A percentile compares a stretch with the other conserved stretches of the same genome.
These are phyloP conservation scores for Meira nashicola DNA, from an alignment of 1,284 basidiomycete genomes.

Conservation along the genomic window DNA sequence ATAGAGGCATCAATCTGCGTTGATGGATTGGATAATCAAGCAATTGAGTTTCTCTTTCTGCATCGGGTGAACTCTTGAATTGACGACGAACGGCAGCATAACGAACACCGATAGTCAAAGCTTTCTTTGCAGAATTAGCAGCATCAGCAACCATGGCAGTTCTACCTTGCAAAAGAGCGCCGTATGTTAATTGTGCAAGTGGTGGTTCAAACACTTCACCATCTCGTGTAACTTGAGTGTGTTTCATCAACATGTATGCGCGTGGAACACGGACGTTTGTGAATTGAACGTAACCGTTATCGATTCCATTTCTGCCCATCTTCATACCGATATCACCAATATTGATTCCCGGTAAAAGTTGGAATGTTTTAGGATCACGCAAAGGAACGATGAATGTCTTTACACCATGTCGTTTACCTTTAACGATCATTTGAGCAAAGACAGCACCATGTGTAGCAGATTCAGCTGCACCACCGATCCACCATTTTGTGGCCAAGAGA, in stretches of 20 bases:
- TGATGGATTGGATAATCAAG: slow-evolving; percentile 63
- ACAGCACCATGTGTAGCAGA: slow-evolving; percentile 61
- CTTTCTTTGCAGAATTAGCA: slow-evolving; percentile 58
- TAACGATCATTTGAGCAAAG: slow-evolving; percentile 60
- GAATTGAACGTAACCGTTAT: slow-evolving; percentile 56
- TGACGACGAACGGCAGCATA: slow-evolving; percentile 61
- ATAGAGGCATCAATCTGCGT: slow-evolving; percentile 59
- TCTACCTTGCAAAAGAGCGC: slow-evolving; percentile 59
- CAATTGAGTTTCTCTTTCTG: slow-evolving; percentile 57
- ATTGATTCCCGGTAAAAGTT: slow-evolving; percentile 56
- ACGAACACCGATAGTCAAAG: slow-evolving; percentile 60
- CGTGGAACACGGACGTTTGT: slow-evolving; percentile 61
- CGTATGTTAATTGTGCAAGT: slow-evolving; percentile 61
- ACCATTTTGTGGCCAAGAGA: slow-evolving; percentile 52
- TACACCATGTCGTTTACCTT: slow-evolving; percentile 59
- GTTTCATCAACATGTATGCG: slow-evolving; percentile 62
- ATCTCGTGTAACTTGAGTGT: slow-evolving; percentile 59
- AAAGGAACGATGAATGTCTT: slow-evolving; percentile 62
- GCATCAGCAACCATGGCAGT: slow-evolving; percentile 60
- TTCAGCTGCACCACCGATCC: slow-evolving; percentile 61
- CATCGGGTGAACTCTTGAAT: slow-evolving; percentile 55
- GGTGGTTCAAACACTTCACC: slow-evolving; percentile 57
- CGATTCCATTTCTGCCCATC: slow-evolving; percentile 61
- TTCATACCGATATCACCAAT: slow-evolving; percentile 63
- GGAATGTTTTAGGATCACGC: slow-evolving; percentile 57